Evolutionary conservation across 2,329 filamentous ascomycete genomes (phyloP).

Genomic region (Aureobasidium sp.): DNA sequence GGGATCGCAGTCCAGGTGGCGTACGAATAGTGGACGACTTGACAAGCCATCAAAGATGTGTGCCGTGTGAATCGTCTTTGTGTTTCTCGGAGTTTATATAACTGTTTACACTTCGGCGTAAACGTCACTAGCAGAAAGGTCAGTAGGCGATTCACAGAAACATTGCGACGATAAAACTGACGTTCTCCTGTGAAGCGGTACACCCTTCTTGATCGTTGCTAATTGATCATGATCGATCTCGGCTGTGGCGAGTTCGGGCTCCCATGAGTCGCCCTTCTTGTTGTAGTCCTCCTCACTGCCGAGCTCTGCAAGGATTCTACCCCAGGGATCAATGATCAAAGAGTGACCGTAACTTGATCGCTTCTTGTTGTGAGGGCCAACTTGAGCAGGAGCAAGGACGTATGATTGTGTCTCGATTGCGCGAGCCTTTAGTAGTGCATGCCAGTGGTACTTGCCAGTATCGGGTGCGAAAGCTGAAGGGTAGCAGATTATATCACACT

Average conservation of each 20-base stretch:
- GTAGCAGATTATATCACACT: slow-evolving; percentile 72
- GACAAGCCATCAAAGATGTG: too few relatives aligned
- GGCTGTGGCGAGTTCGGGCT: slow-evolving; percentile 34
- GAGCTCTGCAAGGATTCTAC: slow-evolving; percentile 59
- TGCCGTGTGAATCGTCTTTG: too few relatives aligned
- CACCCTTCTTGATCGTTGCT: slow-evolving; percentile 26
- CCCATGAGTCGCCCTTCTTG: slow-evolving; percentile 25
- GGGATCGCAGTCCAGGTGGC: too few relatives aligned
- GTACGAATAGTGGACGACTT: too few relatives aligned
- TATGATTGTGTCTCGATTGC: slow-evolving; percentile 87
- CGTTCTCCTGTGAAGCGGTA: slow-evolving; percentile 28
- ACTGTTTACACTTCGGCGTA: slow-evolving; percentile 15
- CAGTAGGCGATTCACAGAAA: background rate
- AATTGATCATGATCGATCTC: slow-evolving; percentile 31
- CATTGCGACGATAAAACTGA: slow-evolving; percentile 16
- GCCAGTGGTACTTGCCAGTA: slow-evolving; percentile 82
- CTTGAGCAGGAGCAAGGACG: slow-evolving; percentile 77
- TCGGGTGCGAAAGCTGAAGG: slow-evolving; percentile 85
- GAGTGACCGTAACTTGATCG: slow-evolving; percentile 77
- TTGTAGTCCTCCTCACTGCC: slow-evolving; percentile 40
- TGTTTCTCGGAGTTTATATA: too few relatives aligned
- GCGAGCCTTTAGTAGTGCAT: slow-evolving; percentile 63
- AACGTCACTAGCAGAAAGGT: slow-evolving; percentile 12
- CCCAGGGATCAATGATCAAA: slow-evolving; percentile 83
- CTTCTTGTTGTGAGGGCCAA: slow-evolving; percentile 64